Base-by-base conservation (phyloP, 192 early-diverging fungal genomes). In the Spizellomyces punctatus region DNA sequence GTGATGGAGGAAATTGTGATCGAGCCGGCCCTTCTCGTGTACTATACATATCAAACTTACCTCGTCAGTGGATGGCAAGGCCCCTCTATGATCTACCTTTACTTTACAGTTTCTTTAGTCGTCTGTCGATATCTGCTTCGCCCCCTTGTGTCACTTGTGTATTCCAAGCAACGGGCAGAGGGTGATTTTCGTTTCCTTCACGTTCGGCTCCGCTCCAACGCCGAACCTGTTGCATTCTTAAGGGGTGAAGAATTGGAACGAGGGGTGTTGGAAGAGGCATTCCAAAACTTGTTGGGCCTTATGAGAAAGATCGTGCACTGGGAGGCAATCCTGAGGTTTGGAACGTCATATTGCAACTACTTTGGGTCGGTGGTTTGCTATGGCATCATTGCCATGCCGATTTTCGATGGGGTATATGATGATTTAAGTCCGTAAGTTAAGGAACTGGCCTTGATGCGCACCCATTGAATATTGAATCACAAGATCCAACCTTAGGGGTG, bases 191-290 rank as follows among this genome's bases (percentile, higher is more conserved):
- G 94, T 67, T 92, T 86, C 70, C 74, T 87, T 45, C 90, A 93
- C 65, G 84, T 92, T 42, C 84, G 90, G 5, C 80, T 91, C 44
- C 82, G 91, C 10, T 85, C 88, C 55, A 86, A 85, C 80, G 89
- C 91, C 27, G 94, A 95, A 70, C 80, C 89, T 0, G 90, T 97
- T 72, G 89, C 94, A 6, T 90, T 97, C 61, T 84, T 89, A 69
- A 79, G 87, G n/a, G 91, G 94, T 21, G 92, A 94, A 76, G 64
- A 72, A 5, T 77, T 80, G 57, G 94, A 95, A 70, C 78, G 81
- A 46, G 55, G 62, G 6, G 60, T 81, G 22, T 83, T 92, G 7
- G 76, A 91, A 58, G 48, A 58, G 0, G 78, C 85, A 6, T 79
- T 96, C n/a, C 74, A 79, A 10, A 60, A 60, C 0, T 75, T 94